These are phyloP conservation scores for Elsinoe batatas DNA, from an alignment of 2,329 filamentous ascomycete species.

Conservation along the genomic window DNA sequence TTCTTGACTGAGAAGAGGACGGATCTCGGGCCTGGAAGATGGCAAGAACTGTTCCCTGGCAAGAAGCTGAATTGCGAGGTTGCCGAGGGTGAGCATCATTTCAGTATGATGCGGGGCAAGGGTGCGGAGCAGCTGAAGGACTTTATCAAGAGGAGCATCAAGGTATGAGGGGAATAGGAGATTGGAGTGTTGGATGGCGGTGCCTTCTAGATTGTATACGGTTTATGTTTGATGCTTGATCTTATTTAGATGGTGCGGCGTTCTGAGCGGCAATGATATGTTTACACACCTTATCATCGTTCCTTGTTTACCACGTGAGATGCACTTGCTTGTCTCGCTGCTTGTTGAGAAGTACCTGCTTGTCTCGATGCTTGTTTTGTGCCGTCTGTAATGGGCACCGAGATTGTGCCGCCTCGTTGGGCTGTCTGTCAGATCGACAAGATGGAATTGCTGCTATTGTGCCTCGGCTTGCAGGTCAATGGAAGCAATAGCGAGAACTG, in stretches of 20 bases:
- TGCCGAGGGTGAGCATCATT: slow-evolving; percentile 30
- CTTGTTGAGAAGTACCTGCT: not conserved
- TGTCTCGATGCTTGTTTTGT: not conserved
- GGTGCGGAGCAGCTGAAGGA: slow-evolving; percentile 15
- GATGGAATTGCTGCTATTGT: too few species aligned
- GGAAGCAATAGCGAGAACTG: not conserved
- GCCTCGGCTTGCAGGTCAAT: not conserved
- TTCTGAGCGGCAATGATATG: slow-evolving; percentile 3
- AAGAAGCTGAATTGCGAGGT: slow-evolving; percentile 27
- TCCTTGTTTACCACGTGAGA: not conserved
- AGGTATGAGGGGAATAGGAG: not conserved
- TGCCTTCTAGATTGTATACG: slow-evolving; percentile 6
- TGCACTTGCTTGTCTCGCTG: not conserved
- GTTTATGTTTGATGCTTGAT: slow-evolving; percentile 1
- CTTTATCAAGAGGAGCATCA: slow-evolving; percentile 18
- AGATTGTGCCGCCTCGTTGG: too few species aligned
- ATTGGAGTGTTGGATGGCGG: not conserved
- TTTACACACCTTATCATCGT: not conserved
- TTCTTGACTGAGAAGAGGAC: slow-evolving; percentile 40
- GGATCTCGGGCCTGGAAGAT: slow-evolving; percentile 39
- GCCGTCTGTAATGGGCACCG: too few species aligned
- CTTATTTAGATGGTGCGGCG: not conserved
- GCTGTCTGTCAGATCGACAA: too few species aligned
- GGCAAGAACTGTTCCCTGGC: slow-evolving; percentile 35
- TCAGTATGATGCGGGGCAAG: slow-evolving; percentile 29